phyloP scores from a whole-genome alignment of 2,329 filamentous ascomycete genomes.

The Pseudomassariella vexata region DNA sequence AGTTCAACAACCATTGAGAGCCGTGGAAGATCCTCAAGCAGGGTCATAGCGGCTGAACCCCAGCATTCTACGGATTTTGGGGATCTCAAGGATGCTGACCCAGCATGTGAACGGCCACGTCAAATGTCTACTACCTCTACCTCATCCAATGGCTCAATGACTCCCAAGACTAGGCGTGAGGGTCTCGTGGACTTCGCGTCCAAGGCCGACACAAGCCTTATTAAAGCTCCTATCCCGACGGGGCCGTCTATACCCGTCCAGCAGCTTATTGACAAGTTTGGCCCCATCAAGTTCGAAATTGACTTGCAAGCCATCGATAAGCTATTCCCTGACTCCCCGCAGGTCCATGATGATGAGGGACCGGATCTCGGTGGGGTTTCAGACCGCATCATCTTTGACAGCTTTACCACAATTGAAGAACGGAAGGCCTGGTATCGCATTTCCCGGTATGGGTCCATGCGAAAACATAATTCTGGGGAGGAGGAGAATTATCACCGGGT shows the following conservation, averaged over 20 bases:
- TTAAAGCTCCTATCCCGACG: not conserved
- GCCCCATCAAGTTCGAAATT: conserved; percentile 16
- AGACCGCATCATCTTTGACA: conserved; percentile 44
- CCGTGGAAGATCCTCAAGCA: not conserved
- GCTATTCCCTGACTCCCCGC: conserved; percentile 24
- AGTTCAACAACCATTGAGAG: conserved; percentile 4
- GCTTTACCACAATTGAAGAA: conserved; percentile 48
- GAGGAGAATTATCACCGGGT: conserved; percentile 55
- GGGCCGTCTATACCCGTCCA: conserved; percentile 8
- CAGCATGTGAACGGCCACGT: no score
- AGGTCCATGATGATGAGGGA: conserved; percentile 4
- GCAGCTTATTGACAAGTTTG: conserved; percentile 22
- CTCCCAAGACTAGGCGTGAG: conserved; percentile 11
- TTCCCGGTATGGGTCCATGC: conserved; percentile 53
- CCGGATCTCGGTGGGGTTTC: conserved; percentile 27
- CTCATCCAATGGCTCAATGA: conserved; percentile 11
- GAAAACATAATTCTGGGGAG: conserved; percentile 50
- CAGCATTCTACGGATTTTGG: no score
- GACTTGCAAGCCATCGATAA: conserved; percentile 17
- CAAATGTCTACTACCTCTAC: conserved; percentile 1
- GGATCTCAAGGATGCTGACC: no score
- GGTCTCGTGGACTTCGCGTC: conserved; percentile 1
- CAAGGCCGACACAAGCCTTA: not conserved
- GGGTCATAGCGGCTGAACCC: no score
- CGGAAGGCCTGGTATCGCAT: conserved; percentile 62